Base-by-base conservation (phyloP, 352 stramenopile species). In the Globisporangium megalacanthum region DNA sequence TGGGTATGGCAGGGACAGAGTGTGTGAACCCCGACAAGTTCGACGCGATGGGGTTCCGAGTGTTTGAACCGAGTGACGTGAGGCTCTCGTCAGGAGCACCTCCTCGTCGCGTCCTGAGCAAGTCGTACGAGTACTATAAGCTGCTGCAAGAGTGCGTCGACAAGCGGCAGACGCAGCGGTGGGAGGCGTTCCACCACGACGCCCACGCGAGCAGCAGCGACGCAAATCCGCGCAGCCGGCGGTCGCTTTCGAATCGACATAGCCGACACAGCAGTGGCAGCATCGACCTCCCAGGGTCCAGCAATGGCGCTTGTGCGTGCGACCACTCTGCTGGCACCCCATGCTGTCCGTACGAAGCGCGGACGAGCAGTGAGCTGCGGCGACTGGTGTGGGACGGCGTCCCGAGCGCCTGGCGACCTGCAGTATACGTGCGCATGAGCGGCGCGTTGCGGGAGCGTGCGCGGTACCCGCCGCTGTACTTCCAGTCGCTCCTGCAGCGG, bases 301-400 rank as follows among this genome's bases (percentile, higher is more conserved):
- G 29, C n/a, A 20, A 2, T 14, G 17, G 45, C n/a, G 39, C 36
- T 7, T 36, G 25, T 33, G 36, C 17, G 6, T 37, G 49, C 7
- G 49, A 29, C 6, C 11, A 20, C 20, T 51, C 20, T 37, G 45
- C 25, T 22, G n/a, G 33, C 14, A 9, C n/a, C 15, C 8, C 33
- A 36, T 46, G 11, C 11, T 61, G 57, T 53, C 52, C 49, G 1
- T 67, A 64, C 25, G 58, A 53, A 29, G 33, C 19, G 19, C 41
- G 57, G 4, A 13, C 33, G 9, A 56, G 35, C 22, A 15, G 44
- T 31, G 33, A 20, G 7, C 53, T 79, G 6, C 71, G 60, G 42
- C 56, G 61, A 8, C 58, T 88, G 3, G 60, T 78, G 3, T 89
- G 79, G 79, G 48, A 61, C 25, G 79, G 79, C 3, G 78, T 89